Evolutionary conservation across 768 basidiomycete genomes (phyloP).

Genomic region (Auriscalpium orientale): DNA sequence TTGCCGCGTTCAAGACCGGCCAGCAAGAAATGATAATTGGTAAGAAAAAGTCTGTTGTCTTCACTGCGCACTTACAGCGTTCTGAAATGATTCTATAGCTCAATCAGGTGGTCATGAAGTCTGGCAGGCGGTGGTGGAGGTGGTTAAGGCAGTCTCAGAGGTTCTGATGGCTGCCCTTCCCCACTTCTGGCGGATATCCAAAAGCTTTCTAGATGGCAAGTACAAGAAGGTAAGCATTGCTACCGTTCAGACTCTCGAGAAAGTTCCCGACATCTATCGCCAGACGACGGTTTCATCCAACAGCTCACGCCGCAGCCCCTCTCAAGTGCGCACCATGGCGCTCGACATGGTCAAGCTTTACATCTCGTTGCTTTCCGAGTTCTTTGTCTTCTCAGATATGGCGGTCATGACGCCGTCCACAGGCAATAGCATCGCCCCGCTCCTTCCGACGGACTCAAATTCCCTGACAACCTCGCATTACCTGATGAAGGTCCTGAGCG

Average conservation of each 20-base stretch:
- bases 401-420: constrained; percentile 52
- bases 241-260: background rate
- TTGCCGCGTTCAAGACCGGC: constrained; percentile 55
- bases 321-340: constrained; percentile 82
- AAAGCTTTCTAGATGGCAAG: constrained; percentile 87
- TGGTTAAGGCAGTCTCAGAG: constrained; percentile 87
- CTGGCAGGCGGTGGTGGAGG: constrained; percentile 72
- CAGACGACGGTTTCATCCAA: constrained; percentile 22
- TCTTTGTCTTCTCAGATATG: constrained; percentile 78
- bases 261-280: background rate
- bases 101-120: constrained; percentile 64
- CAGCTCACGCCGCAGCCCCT: constrained; percentile 66
- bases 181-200: constrained; percentile 90
- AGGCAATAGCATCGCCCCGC: constrained; percentile 33
- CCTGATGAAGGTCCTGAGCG: constrained; percentile 70
- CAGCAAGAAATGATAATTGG: constrained; percentile 56
- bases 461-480: constrained; percentile 79
- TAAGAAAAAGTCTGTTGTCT: constrained; percentile 22
- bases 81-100: constrained; percentile 32
- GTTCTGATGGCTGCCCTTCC: constrained; percentile 78
- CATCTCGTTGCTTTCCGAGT: constrained; percentile 75
- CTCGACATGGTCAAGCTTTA: constrained; percentile 82
- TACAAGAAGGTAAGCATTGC: constrained; percentile 62
- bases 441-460: constrained; percentile 70
- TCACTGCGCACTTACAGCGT: background rate